Base-by-base conservation (phyloP, 1,284 basidiomycete species). In the Cryptococcus hybrid region DNA sequence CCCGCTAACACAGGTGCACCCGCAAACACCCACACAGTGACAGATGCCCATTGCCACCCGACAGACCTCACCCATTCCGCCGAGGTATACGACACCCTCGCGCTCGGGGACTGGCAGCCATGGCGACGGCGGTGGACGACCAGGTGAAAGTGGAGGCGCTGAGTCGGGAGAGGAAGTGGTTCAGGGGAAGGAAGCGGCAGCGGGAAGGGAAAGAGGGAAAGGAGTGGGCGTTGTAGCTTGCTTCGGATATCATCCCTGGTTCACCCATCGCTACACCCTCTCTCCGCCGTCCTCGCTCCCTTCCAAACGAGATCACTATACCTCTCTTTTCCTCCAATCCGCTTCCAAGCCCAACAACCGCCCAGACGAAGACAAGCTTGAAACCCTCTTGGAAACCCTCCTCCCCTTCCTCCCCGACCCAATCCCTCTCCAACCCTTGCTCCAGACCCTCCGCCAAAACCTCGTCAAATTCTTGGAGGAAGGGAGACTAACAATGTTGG, bases 241-340 rank as follows among this genome's bases (percentile, higher is more conserved):
- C 50, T 80, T 77, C 57, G 79, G 80, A 48, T 73, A 80, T 52
- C 80, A 80, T 59, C 80, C 79, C 7, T 81, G 80, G 80, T 81
- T 77, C 64, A 70, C 67, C n/a, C 80, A 80, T 59, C 70, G 74
- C 1, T 74, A 79, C 56, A 72, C 75, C 15, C 68, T 77, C 52
- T 52, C 55, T 3, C 58, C 57, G 0, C 55, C 62, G 0, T 13
- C 13, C 2, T 18, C 56, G 0, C 53, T 62, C 0, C 67, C 69
- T 0, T 49, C 62, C 2, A 80, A 80, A 60, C 60, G 56, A 34
- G 66, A 64, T 2, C 79, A 80, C 69, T 80, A 81, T 67, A 37
- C 54, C 12, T 58, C 63, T 0, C 55, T 80, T 37, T 78, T 80
- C 57, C 63, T 61, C 54, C 77, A 65, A 30, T 59, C 67, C 40